Percentiles rank a stretch among this genome's conserved stretches.
These are phyloP conservation scores for Trichoderma erinaceum DNA, from an alignment of 495 filamentous ascomycete genomes.

Conservation along the genomic window DNA sequence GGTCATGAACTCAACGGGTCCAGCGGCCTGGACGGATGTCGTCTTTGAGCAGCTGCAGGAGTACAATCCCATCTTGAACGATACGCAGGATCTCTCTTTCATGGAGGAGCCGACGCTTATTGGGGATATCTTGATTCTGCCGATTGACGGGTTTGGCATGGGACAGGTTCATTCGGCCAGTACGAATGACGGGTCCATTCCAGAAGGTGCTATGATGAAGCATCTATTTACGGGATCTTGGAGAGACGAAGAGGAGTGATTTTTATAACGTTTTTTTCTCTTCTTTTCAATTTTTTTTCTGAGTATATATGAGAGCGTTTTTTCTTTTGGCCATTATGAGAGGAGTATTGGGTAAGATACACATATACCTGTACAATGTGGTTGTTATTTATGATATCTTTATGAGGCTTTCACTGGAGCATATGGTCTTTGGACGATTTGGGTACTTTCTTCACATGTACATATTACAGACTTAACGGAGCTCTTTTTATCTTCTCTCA, in stretches of 20 bases:
- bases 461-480: background rate
- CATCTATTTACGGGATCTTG: slow-evolving; percentile 26
- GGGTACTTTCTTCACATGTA: background rate
- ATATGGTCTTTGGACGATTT: background rate
- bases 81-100: slow-evolving; percentile 20
- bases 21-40: slow-evolving; percentile 26
- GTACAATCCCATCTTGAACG: slow-evolving; percentile 16
- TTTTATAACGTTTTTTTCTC: background rate
- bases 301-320: background rate
- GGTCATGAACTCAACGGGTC: slow-evolving; percentile 28
- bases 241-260: slow-evolving; percentile 21
- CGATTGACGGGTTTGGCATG: slow-evolving; percentile 28
- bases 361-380: too few species aligned
- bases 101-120: slow-evolving; percentile 24
- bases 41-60: slow-evolving; percentile 25
- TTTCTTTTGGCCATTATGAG: too few species aligned
- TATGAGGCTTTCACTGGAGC: background rate
- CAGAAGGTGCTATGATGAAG: slow-evolving; percentile 22
- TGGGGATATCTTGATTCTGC: slow-evolving; percentile 27
- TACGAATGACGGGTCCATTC: slow-evolving; percentile 21
- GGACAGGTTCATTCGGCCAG: slow-evolving; percentile 26
- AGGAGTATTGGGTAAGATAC: too few species aligned
- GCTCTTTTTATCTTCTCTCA: background rate
- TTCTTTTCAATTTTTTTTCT: background rate
- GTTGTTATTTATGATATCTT: background rate